phyloP scores from a whole-genome alignment of 306 rosid genomes.

The Astragalus glycyphyllos region DNA sequence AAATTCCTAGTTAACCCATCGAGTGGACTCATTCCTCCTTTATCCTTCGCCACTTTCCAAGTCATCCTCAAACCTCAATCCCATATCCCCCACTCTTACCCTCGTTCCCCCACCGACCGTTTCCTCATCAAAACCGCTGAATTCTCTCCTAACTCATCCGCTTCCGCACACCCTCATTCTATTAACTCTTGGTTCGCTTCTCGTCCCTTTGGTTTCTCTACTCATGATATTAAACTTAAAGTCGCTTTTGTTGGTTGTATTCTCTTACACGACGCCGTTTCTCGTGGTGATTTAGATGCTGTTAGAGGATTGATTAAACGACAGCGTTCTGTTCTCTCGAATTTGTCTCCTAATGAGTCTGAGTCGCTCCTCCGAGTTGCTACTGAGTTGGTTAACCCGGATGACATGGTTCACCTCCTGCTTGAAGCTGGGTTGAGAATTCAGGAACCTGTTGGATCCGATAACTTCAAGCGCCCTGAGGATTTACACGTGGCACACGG shows the following conservation, averaged over 20 bases:
- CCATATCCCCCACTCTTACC: conserved; percentile 61
- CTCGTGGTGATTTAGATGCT: conserved; percentile 51
- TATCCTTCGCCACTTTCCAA: conserved; percentile 65
- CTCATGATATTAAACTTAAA: conserved; percentile 58
- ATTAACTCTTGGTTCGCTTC: conserved; percentile 54
- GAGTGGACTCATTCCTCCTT: conserved; percentile 61
- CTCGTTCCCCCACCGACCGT: conserved; percentile 75
- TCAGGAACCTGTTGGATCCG: conserved; percentile 32
- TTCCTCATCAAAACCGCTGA: conserved; percentile 67
- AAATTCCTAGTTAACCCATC: conserved; percentile 86
- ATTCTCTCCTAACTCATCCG: conserved; percentile 39
- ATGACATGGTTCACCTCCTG: conserved; percentile 64
- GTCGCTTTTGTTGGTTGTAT: conserved; percentile 68
- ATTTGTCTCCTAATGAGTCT: conserved; percentile 49
- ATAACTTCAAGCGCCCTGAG: conserved; percentile 29
- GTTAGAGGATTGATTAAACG: conserved; percentile 64
- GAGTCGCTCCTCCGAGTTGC: conserved; percentile 63
- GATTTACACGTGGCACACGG: conserved; percentile 61
- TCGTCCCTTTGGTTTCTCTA: conserved; percentile 38
- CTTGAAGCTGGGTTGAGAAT: conserved; percentile 74
- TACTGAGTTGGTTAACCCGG: conserved; percentile 62
- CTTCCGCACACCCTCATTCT: conserved; percentile 41
- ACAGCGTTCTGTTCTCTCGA: conserved; percentile 58
- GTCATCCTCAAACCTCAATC: conserved; percentile 80
- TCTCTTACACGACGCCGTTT: conserved; percentile 61